Base-by-base conservation (phyloP, 1,139 yeast genomes). In the Kodamaea alishanica region DNA sequence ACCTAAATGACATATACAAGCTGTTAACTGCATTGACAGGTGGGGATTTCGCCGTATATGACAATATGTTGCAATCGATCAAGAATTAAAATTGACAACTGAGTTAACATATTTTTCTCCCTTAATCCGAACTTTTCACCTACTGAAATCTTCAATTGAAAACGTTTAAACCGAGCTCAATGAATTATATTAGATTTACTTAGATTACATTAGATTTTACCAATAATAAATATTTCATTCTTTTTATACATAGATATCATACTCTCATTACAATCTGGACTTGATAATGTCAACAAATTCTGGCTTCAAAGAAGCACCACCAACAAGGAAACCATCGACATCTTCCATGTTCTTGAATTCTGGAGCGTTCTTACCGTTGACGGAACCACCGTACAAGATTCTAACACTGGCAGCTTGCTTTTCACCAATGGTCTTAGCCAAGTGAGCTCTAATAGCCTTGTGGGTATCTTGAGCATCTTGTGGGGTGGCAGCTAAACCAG, bases 261-360 rank as follows among this genome's bases (percentile, higher is more conserved):
- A 40, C 40, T 70, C 20, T 15, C 20, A 15, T 15, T 82, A 88
- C 64, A 75, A 72, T 82, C 96, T 85, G 44, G 96, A 86, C 75
- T 84, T 92, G 79, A 92, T 77, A 61, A 92, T 92, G 73, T 88
- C 94, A 61, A 88, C 81, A 63, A 92, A 92, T 75, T 92, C 98
- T 51, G 98, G 96, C 79, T 92, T 92, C 71, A 92, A 81, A 36
- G 96, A 87, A 63, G 98, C 99, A 75, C 99, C 99, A 63, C 99
- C 99, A 58, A 92, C 98, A 61, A 92, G 81, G 92, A 90, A 92
- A 41, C 99, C 99, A 63, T 92, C 99, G 52, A 92, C 94, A 62
- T 92, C 96, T 30, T 73, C 71, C 80, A 89, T 89, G 73, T 83
- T 94, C 75, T 84, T 87, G 79, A 94, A 90, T 51, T 92, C 81